Conservation (phyloP, 1,284 basidiomycete genomes). For the Agroathelia rolfsii region DNA sequence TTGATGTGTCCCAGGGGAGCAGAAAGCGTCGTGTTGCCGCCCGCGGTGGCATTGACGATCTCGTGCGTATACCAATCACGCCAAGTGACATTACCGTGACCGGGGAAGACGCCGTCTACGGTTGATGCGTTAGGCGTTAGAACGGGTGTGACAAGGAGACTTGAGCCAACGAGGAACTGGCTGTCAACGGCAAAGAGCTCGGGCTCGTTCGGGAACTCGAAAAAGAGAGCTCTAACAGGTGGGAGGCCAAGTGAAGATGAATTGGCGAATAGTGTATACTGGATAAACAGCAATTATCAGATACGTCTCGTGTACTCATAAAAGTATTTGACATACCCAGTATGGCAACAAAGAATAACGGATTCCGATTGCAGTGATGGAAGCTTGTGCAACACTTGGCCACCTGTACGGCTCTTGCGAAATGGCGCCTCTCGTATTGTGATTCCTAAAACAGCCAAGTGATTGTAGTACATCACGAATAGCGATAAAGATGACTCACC, state of each 20-base stretch:
- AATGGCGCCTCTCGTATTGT: slow-evolving; percentile 42
- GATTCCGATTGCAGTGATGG: slow-evolving; percentile 49
- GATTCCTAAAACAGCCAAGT: slow-evolving; percentile 24
- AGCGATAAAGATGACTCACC: slow-evolving; percentile 25
- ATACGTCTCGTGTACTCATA: slow-evolving; percentile 3
- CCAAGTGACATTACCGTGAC: slow-evolving; percentile 52
- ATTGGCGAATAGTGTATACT: slow-evolving; percentile 72
- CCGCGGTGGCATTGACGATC: slow-evolving; percentile 29
- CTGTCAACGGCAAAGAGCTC: slow-evolving; percentile 53
- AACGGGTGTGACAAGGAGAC: slow-evolving; percentile 69
- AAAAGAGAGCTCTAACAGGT: slow-evolving; percentile 65
- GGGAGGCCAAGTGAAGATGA: slow-evolving; percentile 55
- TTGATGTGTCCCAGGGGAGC: slow-evolving; percentile 62
- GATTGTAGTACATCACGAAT: slow-evolving; percentile 1
- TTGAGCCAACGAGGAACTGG: slow-evolving; percentile 64
- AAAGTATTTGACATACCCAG: slow-evolving; percentile 40
- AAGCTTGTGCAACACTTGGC: slow-evolving; percentile 46
- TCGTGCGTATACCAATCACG: slow-evolving; percentile 70
- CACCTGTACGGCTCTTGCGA: slow-evolving; percentile 65
- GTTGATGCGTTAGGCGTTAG: slow-evolving; percentile 45
- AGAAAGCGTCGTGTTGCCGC: slow-evolving; percentile 34
- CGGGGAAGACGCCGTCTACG: slow-evolving; percentile 49
- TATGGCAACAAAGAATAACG: slow-evolving; percentile 59
- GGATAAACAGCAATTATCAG: slow-evolving; percentile 6
- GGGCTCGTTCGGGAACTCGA: slow-evolving; percentile 63